Evolutionary conservation across 2,329 filamentous ascomycete genomes (phyloP).

Genomic region (Penicillium sp.): DNA sequence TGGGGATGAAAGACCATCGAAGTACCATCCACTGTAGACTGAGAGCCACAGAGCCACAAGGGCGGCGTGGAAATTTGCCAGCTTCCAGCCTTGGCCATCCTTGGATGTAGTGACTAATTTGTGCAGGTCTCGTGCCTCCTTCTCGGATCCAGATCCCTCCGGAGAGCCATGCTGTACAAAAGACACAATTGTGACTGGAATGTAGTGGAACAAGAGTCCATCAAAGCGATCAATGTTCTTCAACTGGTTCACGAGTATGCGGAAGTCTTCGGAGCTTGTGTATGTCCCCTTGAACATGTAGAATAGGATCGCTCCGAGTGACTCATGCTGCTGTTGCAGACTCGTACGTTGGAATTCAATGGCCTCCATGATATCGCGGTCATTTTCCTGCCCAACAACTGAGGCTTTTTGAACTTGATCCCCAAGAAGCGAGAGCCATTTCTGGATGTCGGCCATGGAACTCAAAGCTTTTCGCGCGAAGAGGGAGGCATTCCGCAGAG

Average conservation of each 20-base stretch:
- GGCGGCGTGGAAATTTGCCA: constrained; percentile 75
- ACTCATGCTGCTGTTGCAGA: constrained; percentile 84
- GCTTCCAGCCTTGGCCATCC: constrained; percentile 67
- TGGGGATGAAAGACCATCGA: constrained; percentile 64
- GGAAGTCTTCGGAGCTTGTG: constrained; percentile 69
- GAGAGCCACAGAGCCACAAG: constrained; percentile 83
- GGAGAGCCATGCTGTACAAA: constrained; percentile 76
- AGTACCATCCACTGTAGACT: constrained; percentile 87
- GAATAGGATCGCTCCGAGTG: constrained; percentile 74
- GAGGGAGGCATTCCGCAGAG: constrained; percentile 52
- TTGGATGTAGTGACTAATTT: constrained; percentile 62
- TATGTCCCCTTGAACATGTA: constrained; percentile 75
- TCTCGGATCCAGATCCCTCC: constrained; percentile 66
- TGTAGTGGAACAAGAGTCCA: constrained; percentile 69
- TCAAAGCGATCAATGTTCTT: constrained; percentile 76
- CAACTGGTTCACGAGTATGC: constrained; percentile 65
- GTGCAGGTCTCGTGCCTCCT: constrained; percentile 69
- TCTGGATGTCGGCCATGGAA: constrained; percentile 72
- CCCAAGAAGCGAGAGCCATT: constrained; percentile 70
- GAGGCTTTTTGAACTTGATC: constrained; percentile 74
- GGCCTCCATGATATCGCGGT: constrained; percentile 68
- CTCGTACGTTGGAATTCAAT: constrained; percentile 78
- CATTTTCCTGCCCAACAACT: constrained; percentile 66
- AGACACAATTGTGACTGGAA: constrained; percentile 74
- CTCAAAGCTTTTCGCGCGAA: constrained; percentile 73